Conservation (phyloP, 768 basidiomycete species). For the Collybia nuda region DNA sequence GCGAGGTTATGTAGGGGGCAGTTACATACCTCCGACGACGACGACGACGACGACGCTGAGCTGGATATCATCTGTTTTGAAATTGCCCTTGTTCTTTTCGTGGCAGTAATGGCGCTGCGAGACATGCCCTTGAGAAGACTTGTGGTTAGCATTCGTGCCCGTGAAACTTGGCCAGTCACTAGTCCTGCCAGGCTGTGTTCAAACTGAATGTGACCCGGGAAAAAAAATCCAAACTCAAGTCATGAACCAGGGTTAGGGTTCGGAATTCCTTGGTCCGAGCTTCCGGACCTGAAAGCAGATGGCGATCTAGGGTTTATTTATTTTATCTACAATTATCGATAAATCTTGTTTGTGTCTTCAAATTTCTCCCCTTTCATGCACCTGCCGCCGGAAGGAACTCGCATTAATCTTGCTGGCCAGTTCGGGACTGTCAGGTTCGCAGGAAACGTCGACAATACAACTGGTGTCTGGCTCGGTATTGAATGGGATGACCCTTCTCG, state of each 20-base stretch:
- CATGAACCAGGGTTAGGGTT: constrained; percentile 30
- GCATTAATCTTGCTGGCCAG: constrained; percentile 52
- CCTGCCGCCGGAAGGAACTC: constrained; percentile 45
- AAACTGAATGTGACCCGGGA: background rate
- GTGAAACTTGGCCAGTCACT: constrained; percentile 6
- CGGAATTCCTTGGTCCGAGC: constrained; percentile 2
- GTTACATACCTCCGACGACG: constrained; percentile 37
- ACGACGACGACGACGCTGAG: no score
- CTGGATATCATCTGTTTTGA: constrained; percentile 46
- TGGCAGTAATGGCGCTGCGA: constrained; percentile 32
- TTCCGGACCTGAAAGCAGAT: background rate
- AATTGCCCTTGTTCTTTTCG: constrained; percentile 43
- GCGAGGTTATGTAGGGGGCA: constrained; percentile 5
- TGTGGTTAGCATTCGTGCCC: constrained; percentile 15
- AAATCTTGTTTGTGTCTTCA: no score
- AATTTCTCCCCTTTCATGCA: constrained; percentile 18
- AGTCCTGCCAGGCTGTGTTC: constrained; percentile 5
- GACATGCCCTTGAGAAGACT: constrained; percentile 40
- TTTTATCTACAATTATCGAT: background rate
- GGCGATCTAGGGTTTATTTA: background rate
- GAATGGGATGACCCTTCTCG: constrained; percentile 90
- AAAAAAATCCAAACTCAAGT: constrained; percentile 5
- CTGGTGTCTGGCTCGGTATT: constrained; percentile 87
- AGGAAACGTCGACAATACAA: constrained; percentile 62
- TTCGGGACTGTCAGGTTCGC: constrained; percentile 71